A percentile compares a stretch with the other conserved stretches of the same genome.
phyloP scores from a whole-genome alignment of 1,139 yeast species.

The Insectozyma bohioensis region DNA sequence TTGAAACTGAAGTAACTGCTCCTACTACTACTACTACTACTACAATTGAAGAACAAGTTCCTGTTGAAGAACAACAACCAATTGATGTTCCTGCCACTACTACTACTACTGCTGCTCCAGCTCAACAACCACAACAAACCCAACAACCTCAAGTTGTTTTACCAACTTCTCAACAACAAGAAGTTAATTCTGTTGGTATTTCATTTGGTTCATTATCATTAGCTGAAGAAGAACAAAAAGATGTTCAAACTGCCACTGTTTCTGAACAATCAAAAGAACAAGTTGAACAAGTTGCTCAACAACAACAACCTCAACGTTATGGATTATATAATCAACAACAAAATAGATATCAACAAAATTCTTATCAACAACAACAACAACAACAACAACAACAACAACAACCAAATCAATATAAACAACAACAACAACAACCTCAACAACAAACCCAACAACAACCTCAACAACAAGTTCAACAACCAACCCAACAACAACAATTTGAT shows the following conservation, averaged over 20 bases:
- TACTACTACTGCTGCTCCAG: slow-evolving; percentile 9
- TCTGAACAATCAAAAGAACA: slow-evolving; percentile 17
- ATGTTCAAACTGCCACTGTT: slow-evolving; percentile 13
- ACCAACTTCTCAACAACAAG: slow-evolving; percentile 53
- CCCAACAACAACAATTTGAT: slow-evolving; percentile 21
- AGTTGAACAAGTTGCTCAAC: slow-evolving; percentile 15
- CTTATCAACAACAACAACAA: slow-evolving; percentile 13
- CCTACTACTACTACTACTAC: slow-evolving; percentile 8
- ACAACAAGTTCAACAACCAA: slow-evolving; percentile 22
- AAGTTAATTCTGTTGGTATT: slow-evolving; percentile 60
- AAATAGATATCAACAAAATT: slow-evolving; percentile 15
- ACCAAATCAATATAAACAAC: slow-evolving; percentile 14
- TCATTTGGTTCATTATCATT: slow-evolving; percentile 67
- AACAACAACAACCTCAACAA: slow-evolving; percentile 17
- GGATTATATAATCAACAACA: slow-evolving; percentile 16
- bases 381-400: slow-evolving; percentile 17
- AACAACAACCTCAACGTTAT: slow-evolving; percentile 13
- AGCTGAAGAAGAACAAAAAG: slow-evolving; percentile 35
- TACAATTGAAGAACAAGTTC: slow-evolving; percentile 11
- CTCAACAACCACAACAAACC: slow-evolving; percentile 19
- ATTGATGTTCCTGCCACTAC: slow-evolving; percentile 3
- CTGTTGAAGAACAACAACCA: slow-evolving; percentile 10
- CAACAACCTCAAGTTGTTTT: slow-evolving; percentile 62
- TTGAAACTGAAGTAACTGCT: slow-evolving; percentile 22
- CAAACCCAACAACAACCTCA: slow-evolving; percentile 22